Evolutionary conservation across 2,329 filamentous ascomycete species (phyloP).

Genomic region (Stemphylium lycopersici): DNA sequence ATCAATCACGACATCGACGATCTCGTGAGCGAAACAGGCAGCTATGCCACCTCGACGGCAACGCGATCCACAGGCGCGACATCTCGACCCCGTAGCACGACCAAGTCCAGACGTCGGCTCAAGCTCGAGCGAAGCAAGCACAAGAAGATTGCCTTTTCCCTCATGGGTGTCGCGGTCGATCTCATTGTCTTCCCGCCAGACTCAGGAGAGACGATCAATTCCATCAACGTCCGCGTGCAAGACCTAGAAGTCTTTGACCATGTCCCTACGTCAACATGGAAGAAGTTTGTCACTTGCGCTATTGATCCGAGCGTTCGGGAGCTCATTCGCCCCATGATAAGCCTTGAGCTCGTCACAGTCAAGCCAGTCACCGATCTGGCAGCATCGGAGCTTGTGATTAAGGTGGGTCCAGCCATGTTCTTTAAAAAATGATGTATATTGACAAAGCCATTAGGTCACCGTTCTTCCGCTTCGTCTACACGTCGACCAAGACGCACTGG

Average conservation of each 20-base stretch:
- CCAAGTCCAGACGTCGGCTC: conserved; percentile 60
- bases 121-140: conserved; percentile 83
- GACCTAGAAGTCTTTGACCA: conserved; percentile 94
- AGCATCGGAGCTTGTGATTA: conserved; percentile 87
- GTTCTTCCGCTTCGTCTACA: conserved; percentile 87
- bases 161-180: conserved; percentile 83
- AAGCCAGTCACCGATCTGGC: conserved; percentile 83
- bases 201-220: conserved; percentile 82
- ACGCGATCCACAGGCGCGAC: conserved; percentile 45
- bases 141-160: conserved; percentile 95
- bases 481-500: conserved; percentile 95
- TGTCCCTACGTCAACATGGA: conserved; percentile 94
- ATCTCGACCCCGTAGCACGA: conserved; percentile 50
- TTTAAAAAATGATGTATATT: neutral
- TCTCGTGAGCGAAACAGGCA: conserved; percentile 85
- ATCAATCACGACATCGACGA: conserved; percentile 93
- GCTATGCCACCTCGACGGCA: conserved; percentile 71
- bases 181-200: conserved; percentile 78
- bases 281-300: conserved; percentile 95
- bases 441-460: conserved; percentile 55
- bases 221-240: conserved; percentile 79
- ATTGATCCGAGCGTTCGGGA: conserved; percentile 85
- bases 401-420: conserved; percentile 57
- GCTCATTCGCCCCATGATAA: conserved; percentile 85
- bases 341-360: conserved; percentile 86